Evolutionary conservation across 1,284 basidiomycete species (phyloP), one percentile per base, ranked within the genome.

Genomic region (Cutaneotrichosporon cyanovorans): DNA sequence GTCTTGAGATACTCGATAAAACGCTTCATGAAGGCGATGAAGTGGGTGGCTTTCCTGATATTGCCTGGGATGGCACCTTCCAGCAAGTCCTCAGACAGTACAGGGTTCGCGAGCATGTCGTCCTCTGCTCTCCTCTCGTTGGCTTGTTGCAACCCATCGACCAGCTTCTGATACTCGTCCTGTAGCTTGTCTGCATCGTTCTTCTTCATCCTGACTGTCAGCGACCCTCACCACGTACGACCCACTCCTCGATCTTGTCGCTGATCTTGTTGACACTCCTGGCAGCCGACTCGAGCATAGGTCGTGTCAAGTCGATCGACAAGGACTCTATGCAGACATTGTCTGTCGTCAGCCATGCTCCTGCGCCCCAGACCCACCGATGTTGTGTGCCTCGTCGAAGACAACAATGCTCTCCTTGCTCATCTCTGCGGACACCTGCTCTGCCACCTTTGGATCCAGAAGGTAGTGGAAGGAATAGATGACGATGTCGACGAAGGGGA

Each of bases 381-480:
- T 99, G 67, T 99, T 99, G 74, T 99, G 95, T 8, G 95, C 95
- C 71, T 99, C 95, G 66, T 99, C 95, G 62, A 99, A 99, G 0
- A 99, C 92, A 37, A 99, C 92, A 48, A 99, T 99, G 36, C 90
- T 84, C 66, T 98, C 95, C 61, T 97, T 97, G 25, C 87, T 89
- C 74, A 98, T 79, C 67, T 98, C 93, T 63, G 90, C 92, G 6
- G 92, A 97, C 12, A 99, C 95, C 74, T 97, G 92, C 62, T 98
- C 93, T 0, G 95, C 95, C 34, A 99, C 91, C 73, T 99, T 99
- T 0, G 95, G 95, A 73, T 99, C 95, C 37, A 99, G 80, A 20
- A 99, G 78, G 68, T 99, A 99, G 70, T 98, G 95, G 74, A 98
- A 99, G 28, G 93, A 97, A 71, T 97, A 99, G 70, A 99, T 97